Base-by-base conservation (phyloP, 2,329 filamentous ascomycete genomes). In the Neurospora crassa region DNA sequence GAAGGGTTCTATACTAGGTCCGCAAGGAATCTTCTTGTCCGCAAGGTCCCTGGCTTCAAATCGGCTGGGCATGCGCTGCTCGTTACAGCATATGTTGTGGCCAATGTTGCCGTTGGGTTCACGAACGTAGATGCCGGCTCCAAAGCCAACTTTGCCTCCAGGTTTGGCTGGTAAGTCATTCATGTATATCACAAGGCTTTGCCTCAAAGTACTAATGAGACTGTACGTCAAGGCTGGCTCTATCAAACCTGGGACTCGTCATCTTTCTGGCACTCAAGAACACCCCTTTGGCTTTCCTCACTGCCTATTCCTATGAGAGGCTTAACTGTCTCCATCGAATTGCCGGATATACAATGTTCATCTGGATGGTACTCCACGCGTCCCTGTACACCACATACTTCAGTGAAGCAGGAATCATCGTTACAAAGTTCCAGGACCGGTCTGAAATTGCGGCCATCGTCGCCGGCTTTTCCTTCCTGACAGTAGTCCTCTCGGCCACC, bases 261-360 rank as follows among this genome's bases (percentile, higher is more conserved):
- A 80, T 88, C 14, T 84, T 89, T 68, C 79, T 90, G 18, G 82
- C 84, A 1, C 79, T 89, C 59, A 89, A 88, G 74, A 88, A 89
- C 75, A 89, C 87, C 0, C 88, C 87, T 0, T 77, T 89, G 20
- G 84, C 84, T 0, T 83, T 84, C 72, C 74, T 90, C 12, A 85
- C 84, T 1, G 79, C 83, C 1, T 86, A 84, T 75, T 88, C 87
- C 5, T 87, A 90, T 76, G 87, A 89, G 72, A 82, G 85, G 24
- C 82, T 90, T 69, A 89, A 88, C 74, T 81, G 85, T 68, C 80
- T 90, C 2, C 88, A 90, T 74, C 84, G 85, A 71, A 79, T 86
- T 20, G 82, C 83, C 4, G 87, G 87, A 2, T 86, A 84, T 74
- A 82, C 81, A 7, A 84, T 85, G 20, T 81, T 88, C 37, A 71